These are phyloP conservation scores for Xylariaceae sp. DNA, from an alignment of 2,329 filamentous ascomycete genomes.

Conservation along the genomic window DNA sequence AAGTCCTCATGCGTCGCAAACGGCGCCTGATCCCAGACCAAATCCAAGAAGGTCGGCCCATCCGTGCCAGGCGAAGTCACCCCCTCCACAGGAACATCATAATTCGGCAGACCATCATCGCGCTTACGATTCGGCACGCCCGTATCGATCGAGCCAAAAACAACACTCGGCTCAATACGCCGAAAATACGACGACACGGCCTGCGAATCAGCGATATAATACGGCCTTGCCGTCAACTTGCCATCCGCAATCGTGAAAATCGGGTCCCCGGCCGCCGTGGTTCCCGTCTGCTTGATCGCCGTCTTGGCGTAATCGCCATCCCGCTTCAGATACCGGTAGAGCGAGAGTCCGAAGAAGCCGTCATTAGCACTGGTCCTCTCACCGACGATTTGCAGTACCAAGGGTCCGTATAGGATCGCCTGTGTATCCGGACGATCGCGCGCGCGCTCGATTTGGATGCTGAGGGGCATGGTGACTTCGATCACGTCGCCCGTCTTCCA, in stretches of 20 bases:
- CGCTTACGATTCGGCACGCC: slow-evolving; percentile 31
- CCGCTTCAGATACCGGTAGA: slow-evolving; percentile 30
- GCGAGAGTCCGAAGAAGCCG: slow-evolving; percentile 28
- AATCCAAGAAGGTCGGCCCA: slow-evolving; percentile 32
- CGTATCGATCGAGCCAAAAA: slow-evolving; percentile 27
- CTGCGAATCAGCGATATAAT: slow-evolving; percentile 30
- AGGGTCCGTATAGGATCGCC: slow-evolving; percentile 31
- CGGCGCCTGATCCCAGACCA: slow-evolving; percentile 32
- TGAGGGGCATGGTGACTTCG: slow-evolving; percentile 31
- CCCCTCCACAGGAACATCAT: slow-evolving; percentile 31
- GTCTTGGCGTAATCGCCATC: slow-evolving; percentile 30
- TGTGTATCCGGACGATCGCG: slow-evolving; percentile 33
- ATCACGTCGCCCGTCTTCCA: slow-evolving; percentile 31
- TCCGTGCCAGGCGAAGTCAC: slow-evolving; percentile 29
- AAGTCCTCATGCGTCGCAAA: slow-evolving; percentile 27
- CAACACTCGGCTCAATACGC: slow-evolving; percentile 29
- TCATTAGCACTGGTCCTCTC: slow-evolving; percentile 20
- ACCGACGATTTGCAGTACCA: slow-evolving; percentile 30
- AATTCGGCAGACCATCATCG: slow-evolving; percentile 29
- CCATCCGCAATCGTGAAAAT: slow-evolving; percentile 22
- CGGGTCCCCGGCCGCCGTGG: slow-evolving; percentile 25
- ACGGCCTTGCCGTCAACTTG: slow-evolving; percentile 27
- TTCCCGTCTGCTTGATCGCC: slow-evolving; percentile 23
- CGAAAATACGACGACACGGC: slow-evolving; percentile 32
- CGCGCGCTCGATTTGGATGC: slow-evolving; percentile 29